Conservation (phyloP, 768 basidiomycete species). For the Russula sp. region DNA sequence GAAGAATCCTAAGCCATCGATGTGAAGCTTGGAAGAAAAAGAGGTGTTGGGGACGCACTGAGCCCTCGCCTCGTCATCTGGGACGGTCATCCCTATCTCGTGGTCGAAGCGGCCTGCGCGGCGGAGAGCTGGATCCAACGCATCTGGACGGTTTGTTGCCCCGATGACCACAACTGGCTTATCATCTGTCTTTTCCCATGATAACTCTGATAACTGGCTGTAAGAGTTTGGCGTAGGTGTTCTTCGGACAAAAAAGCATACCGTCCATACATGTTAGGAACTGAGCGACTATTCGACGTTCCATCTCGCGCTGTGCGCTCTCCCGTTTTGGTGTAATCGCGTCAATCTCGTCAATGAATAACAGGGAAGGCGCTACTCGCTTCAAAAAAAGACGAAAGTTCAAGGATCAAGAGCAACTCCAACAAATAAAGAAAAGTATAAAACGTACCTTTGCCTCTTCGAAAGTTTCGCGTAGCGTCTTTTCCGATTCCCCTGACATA, state of each 20-base stretch:
- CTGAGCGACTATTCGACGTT: conserved; percentile 94
- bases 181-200: conserved; percentile 92
- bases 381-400: conserved; percentile 35
- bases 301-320: conserved; percentile 98
- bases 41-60: conserved; percentile 53
- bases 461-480: conserved; percentile 92
- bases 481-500: conserved; percentile 98
- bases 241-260: conserved; percentile 38
- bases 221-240: background rate
- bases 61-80: conserved; percentile 84
- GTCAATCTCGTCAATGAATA: conserved; percentile 98
- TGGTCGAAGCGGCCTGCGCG: conserved; percentile 95
- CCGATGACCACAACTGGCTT: conserved; percentile 93
- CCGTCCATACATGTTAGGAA: conserved; percentile 99
- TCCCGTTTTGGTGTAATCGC: conserved; percentile 97
- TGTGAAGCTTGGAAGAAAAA: background rate
- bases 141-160: conserved; percentile 94
- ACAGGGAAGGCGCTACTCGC: conserved; percentile 86
- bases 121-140: conserved; percentile 88
- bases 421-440: background rate
- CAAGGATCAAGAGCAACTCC: background rate
- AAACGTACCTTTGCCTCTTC: conserved; percentile 88
- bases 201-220: conserved; percentile 60
- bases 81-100: conserved; percentile 97
- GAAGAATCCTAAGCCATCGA: conserved; percentile 63